Evolutionary conservation across 2,329 filamentous ascomycete species (phyloP).

Genomic region (Beauveria sp.): DNA sequence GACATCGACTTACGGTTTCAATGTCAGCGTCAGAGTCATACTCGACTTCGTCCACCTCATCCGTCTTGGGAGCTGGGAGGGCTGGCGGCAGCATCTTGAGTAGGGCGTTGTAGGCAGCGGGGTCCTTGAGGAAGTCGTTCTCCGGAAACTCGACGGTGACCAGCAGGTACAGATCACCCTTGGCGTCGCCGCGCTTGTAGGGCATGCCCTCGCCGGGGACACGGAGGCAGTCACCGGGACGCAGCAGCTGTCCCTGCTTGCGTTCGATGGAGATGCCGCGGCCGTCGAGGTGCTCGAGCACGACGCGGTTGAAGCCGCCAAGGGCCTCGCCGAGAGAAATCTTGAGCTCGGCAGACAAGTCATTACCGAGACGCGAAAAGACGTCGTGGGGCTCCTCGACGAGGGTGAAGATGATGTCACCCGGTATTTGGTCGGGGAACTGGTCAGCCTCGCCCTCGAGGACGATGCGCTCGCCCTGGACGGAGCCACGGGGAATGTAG

Average conservation of each 20-base stretch:
- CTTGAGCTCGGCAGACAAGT: conserved; percentile 74
- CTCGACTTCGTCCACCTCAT: conserved; percentile 78
- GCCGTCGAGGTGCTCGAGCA: conserved; percentile 87
- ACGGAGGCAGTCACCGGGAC: conserved; percentile 79
- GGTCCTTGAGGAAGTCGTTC: conserved; percentile 70
- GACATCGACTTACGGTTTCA: conserved; percentile 53
- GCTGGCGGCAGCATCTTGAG: conserved; percentile 67
- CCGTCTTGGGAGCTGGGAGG: conserved; percentile 53
- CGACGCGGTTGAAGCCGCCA: conserved; percentile 81
- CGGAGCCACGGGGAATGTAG: conserved; percentile 83
- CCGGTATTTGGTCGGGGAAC: conserved; percentile 77
- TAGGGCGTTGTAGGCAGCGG: conserved; percentile 63
- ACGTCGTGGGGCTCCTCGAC: conserved; percentile 72
- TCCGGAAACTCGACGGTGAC: conserved; percentile 86
- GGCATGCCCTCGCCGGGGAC: conserved; percentile 92
- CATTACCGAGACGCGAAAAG: conserved; percentile 77
- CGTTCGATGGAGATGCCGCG: conserved; percentile 78
- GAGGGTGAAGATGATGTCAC: conserved; percentile 87
- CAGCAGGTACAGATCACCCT: conserved; percentile 80
- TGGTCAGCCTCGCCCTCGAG: conserved; percentile 94
- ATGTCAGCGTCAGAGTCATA: conserved; percentile 78
- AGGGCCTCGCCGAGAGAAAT: conserved; percentile 79
- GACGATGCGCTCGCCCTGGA: conserved; percentile 82
- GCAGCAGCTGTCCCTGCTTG: conserved; percentile 72
- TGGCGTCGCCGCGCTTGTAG: conserved; percentile 71